phyloP scores from a whole-genome alignment of 495 filamentous ascomycete species.

The Wilcoxina mikolae region DNA sequence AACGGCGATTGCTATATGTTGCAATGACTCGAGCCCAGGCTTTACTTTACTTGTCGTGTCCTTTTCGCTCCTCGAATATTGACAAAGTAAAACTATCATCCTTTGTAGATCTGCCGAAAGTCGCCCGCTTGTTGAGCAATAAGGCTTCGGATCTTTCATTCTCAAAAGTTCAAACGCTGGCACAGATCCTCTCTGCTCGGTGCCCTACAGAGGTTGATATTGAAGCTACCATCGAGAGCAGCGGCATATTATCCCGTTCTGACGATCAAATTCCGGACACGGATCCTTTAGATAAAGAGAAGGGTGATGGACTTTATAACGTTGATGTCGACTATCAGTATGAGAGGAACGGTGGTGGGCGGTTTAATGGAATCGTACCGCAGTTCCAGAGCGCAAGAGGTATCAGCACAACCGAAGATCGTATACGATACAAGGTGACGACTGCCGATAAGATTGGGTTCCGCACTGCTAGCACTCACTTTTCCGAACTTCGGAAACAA shows the following conservation, averaged over 20 bases:
- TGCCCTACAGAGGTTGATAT: constrained; percentile 40
- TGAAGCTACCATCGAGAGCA: constrained; percentile 32
- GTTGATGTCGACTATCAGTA: too few species aligned
- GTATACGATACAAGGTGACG: constrained; percentile 16
- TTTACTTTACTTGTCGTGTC: constrained; percentile 80
- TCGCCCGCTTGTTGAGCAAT: constrained; percentile 37
- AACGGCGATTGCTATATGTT: constrained; percentile 82
- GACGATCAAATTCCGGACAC: constrained; percentile 52
- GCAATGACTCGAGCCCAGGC: constrained; percentile 94
- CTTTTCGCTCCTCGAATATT: constrained; percentile 40
- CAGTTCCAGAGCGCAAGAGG: constrained; percentile 7
- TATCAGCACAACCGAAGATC: constrained; percentile 13
- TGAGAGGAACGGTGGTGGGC: too few species aligned
- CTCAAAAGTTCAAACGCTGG: constrained; percentile 42
- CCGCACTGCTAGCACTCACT: constrained; percentile 18
- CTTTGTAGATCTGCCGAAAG: constrained; percentile 42
- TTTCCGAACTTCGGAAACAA: constrained; percentile 23
- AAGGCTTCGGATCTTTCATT: constrained; percentile 45
- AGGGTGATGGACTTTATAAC: constrained; percentile 17
- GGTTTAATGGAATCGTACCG: not conserved
- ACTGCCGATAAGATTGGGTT: constrained; percentile 20
- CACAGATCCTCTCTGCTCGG: constrained; percentile 46
- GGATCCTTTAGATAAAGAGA: constrained; percentile 35
- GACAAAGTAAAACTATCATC: constrained; percentile 49
- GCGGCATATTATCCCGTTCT: constrained; percentile 35